Evolutionary conservation across 306 rosid species (phyloP).

Genomic region (Trichosanthes cucumerina): DNA sequence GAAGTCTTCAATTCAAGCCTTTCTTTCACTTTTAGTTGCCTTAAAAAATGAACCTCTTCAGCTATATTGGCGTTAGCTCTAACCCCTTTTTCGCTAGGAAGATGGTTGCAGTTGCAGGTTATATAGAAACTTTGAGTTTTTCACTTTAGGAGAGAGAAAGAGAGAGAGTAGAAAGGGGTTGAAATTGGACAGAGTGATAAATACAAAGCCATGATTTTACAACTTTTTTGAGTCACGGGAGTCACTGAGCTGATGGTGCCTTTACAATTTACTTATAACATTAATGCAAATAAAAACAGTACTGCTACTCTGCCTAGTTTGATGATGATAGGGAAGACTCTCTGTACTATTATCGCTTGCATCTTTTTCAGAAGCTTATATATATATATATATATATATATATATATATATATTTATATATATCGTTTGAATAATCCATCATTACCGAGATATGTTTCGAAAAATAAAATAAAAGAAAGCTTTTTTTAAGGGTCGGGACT

Average conservation of each 20-base stretch:
- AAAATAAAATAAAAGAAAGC: not conserved
- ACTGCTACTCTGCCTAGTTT: not conserved
- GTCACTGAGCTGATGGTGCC: conserved; percentile 27
- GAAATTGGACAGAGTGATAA: conserved; percentile 12
- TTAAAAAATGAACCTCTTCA: not conserved
- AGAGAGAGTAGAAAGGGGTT: conserved; percentile 12
- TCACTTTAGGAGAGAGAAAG: not conserved
- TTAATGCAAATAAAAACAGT: not conserved
- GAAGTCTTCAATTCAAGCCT: conserved; percentile 47
- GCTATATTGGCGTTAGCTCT: not conserved
- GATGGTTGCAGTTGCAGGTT: not conserved
- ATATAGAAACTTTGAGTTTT: not conserved
- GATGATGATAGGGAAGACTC: conserved; percentile 4
- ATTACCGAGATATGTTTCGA: not conserved
- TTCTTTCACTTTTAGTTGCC: not conserved
- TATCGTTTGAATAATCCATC: not conserved
- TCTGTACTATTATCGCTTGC: not conserved
- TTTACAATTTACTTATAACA: conserved; percentile 15
- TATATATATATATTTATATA: no score
- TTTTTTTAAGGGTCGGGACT: not conserved
- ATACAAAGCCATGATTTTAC: conserved; percentile 20
- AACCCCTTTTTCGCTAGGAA: not conserved
- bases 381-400: not conserved
- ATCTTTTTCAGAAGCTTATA: not conserved
- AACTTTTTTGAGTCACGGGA: conserved; percentile 66